Evolutionary conservation across 2,329 filamentous ascomycete species (phyloP), one percentile per base, ranked within the genome.

Genomic region (Neofusicoccum laricinum): DNA sequence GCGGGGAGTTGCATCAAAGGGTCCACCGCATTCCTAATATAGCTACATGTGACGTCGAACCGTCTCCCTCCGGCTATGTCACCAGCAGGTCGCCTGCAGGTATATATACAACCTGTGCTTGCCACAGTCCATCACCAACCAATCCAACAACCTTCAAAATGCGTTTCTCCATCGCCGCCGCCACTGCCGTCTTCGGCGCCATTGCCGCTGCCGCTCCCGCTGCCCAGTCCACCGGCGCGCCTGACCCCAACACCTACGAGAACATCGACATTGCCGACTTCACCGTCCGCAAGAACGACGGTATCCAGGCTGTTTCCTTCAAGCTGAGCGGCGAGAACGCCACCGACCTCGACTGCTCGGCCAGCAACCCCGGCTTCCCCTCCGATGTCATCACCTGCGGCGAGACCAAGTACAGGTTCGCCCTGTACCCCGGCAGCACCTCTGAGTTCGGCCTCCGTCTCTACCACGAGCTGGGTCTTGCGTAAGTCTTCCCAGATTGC

Each of bases 81-180:
- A 58, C 25, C 38, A n/a, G 12, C 5, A 25, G 14, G 17, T 17
- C 36, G 2, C n/a, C n/a, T 8, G 12, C 6, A 30, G 14, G 40
- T 58, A 58, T 58, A 45, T 58, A 58, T 25, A 58, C 14, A 8
- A 15, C 53, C 19, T 1, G 5, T 34, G 21, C 15, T 17, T 55
- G 36, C 2, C 15, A 17, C 19, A 58, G 12, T 7, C 10, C 7
- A 34, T n/a, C 2, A 53, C 10, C 25, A 30, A 30, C 14, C 17
- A 12, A 30, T 4, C 25, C 36, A 43, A 8, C 40, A 45, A 19
- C 53, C 15, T 32, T n/a, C 21, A 78, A 74, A 61, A 78, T 78
- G 77, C 72, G 72, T 67, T 77, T 73, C 71, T 72, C 68, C 38
- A 53, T 74, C 69, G 72, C 71, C 64, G 68, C 71, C 66, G 65